Percentiles rank a stretch among this genome's conserved stretches.
Evolutionary conservation across 805 yeast species (phyloP).

Genomic region (Saitoella complicata): DNA sequence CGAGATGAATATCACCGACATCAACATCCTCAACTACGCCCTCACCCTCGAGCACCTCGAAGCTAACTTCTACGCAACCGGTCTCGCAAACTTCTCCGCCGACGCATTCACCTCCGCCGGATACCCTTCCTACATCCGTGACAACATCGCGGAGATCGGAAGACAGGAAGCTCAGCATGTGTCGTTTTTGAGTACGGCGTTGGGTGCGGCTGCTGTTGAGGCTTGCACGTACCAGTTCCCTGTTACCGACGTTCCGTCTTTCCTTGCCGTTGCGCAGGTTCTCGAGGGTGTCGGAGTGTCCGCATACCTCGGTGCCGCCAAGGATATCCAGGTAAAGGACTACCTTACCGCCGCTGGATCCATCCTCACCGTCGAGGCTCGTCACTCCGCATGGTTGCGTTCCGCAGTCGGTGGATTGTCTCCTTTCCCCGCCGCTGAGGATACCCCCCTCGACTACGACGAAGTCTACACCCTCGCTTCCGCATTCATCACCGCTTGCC

Average conservation of each 20-base stretch:
- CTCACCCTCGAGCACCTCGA: constrained; percentile 7
- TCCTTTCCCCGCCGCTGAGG: constrained; percentile 2
- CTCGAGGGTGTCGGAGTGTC: constrained; percentile 4
- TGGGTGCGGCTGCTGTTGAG: constrained; percentile 4
- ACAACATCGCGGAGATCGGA: constrained; percentile 1
- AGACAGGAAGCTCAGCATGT: constrained; percentile 5
- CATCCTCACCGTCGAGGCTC: constrained; percentile 4
- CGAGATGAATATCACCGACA: constrained; percentile 2
- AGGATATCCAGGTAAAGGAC: not conserved
- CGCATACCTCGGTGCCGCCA: constrained; percentile 6
- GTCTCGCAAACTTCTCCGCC: not conserved
- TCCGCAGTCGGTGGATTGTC: not conserved
- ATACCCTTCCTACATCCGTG: constrained; percentile 2
- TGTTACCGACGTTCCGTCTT: not conserved
- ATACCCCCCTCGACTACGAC: constrained; percentile 2
- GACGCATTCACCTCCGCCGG: constrained; percentile 4
- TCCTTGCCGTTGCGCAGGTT: constrained; percentile 1
- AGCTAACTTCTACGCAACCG: constrained; percentile 2
- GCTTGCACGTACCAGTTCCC: constrained; percentile 3
- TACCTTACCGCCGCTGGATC: constrained; percentile 3
- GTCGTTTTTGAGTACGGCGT: not conserved
- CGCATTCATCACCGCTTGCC: constrained; percentile 3
- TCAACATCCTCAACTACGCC: constrained; percentile 5
- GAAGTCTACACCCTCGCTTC: constrained; percentile 5
- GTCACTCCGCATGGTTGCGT: constrained; percentile 2